A percentile compares a stretch with the other conserved stretches of the same genome.
Conservation (phyloP, 768 basidiomycete species). For the Russula sp. region DNA sequence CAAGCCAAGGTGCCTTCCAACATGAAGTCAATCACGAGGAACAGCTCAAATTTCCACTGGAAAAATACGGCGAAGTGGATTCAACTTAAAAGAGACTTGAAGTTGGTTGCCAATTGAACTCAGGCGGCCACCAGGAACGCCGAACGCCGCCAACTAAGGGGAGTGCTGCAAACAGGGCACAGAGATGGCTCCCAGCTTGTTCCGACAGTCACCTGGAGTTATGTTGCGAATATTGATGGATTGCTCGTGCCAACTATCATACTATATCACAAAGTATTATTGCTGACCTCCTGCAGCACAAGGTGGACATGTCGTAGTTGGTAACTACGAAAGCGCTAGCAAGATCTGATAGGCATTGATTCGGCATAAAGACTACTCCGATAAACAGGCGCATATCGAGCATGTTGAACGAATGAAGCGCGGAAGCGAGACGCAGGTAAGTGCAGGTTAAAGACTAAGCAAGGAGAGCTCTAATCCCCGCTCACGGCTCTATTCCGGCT, state of each 20-base stretch:
- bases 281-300: slow-evolving; percentile 91
- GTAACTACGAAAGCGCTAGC: slow-evolving; percentile 97
- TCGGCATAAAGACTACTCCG: slow-evolving; percentile 66
- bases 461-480: neutral
- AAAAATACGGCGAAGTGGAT: slow-evolving; percentile 99
- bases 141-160: neutral
- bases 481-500: slow-evolving; percentile 88
- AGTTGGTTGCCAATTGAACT: slow-evolving; percentile 39
- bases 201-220: slow-evolving; percentile 91
- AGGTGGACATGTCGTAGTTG: slow-evolving; percentile 96
- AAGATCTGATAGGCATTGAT: slow-evolving; percentile 56
- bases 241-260: slow-evolving; percentile 48
- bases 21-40: no score
- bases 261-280: slow-evolving; percentile 74
- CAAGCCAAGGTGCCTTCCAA: no score
- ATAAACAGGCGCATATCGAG: slow-evolving; percentile 95
- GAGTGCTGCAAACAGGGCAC: slow-evolving; percentile 74
- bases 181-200: slow-evolving; percentile 98
- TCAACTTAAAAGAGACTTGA: slow-evolving; percentile 99
- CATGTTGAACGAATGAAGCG: slow-evolving; percentile 90
- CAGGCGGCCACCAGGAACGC: no score
- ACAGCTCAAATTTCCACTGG: slow-evolving; percentile 34
- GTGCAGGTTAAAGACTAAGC: slow-evolving; percentile 17
- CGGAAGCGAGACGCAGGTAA: slow-evolving; percentile 76
- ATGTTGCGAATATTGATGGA: slow-evolving; percentile 9